phyloP scores from a whole-genome alignment of 495 filamentous ascomycete species.

The Pseudomonodictys pantanalensis region DNA sequence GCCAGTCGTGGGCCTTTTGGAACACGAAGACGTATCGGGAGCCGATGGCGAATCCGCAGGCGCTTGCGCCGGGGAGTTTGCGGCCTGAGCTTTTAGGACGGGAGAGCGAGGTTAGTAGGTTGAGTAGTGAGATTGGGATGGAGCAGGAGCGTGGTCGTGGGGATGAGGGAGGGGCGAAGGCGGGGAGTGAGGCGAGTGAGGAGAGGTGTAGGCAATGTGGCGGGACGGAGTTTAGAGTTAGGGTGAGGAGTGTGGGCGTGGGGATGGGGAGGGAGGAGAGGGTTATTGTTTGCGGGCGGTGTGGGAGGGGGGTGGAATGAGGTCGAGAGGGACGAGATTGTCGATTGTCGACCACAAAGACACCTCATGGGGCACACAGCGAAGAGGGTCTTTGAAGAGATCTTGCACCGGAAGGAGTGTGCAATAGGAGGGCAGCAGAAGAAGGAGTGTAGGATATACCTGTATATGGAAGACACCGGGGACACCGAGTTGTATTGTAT shows the following conservation, averaged over 20 bases:
- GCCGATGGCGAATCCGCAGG: neutral
- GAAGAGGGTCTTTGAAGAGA: too few relatives aligned
- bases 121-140: constrained; percentile 8
- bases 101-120: constrained; percentile 24
- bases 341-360: too few relatives aligned
- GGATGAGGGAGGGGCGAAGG: constrained; percentile 38
- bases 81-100: constrained; percentile 4
- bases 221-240: constrained; percentile 53
- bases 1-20: constrained; percentile 31
- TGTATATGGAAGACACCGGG: too few relatives aligned
- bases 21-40: constrained; percentile 19
- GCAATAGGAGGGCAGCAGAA: too few relatives aligned
- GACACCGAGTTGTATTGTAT: too few relatives aligned
- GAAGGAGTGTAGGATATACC: too few relatives aligned
- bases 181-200: constrained; percentile 38
- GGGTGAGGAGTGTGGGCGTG: constrained; percentile 42
- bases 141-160: constrained; percentile 12
- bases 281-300: constrained; percentile 54
- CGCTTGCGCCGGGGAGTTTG: constrained; percentile 4
- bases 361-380: too few relatives aligned
- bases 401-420: too few relatives aligned
- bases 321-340: too few relatives aligned
- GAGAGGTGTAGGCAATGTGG: constrained; percentile 52
- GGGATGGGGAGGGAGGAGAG: constrained; percentile 49
- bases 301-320: constrained; percentile 34